Evolutionary conservation across 495 filamentous ascomycete species (phyloP).

Genomic region (Lineolata rhizophorae): DNA sequence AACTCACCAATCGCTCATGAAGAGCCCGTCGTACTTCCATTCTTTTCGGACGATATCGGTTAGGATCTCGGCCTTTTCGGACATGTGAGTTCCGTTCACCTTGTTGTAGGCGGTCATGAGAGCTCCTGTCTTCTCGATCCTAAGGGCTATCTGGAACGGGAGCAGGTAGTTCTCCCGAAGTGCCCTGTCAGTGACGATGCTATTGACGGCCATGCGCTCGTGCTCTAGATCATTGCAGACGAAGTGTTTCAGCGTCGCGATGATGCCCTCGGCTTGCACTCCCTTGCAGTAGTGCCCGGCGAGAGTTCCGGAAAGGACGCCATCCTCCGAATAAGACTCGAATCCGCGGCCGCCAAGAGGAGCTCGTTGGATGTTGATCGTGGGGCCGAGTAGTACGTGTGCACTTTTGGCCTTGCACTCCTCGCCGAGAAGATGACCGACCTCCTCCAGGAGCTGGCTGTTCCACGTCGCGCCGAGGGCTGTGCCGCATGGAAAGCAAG

Average conservation of each 20-base stretch:
- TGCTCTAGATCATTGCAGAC: slow-evolving; percentile 68
- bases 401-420: slow-evolving; percentile 50
- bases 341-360: slow-evolving; percentile 62
- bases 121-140: slow-evolving; percentile 34
- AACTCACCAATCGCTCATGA: slow-evolving; percentile 28
- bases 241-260: slow-evolving; percentile 60
- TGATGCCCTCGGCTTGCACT: slow-evolving; percentile 47
- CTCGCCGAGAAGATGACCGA: slow-evolving; percentile 40
- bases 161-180: slow-evolving; percentile 55
- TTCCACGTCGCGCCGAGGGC: slow-evolving; percentile 55
- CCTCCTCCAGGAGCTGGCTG: slow-evolving; percentile 31
- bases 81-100: not conserved
- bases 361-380: slow-evolving; percentile 56
- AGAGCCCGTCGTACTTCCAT: slow-evolving; percentile 46
- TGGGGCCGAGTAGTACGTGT: slow-evolving; percentile 51
- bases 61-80: too few species aligned
- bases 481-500: slow-evolving; percentile 19
- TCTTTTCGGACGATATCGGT: slow-evolving; percentile 43
- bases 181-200: slow-evolving; percentile 43
- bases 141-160: slow-evolving; percentile 45
- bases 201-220: slow-evolving; percentile 42
- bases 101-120: slow-evolving; percentile 26
- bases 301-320: slow-evolving; percentile 42
- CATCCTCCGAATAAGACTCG: slow-evolving; percentile 64
- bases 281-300: slow-evolving; percentile 46